Evolutionary conservation across 2,329 filamentous ascomycete genomes (phyloP).

Genomic region (Paraphoma sp.): DNA sequence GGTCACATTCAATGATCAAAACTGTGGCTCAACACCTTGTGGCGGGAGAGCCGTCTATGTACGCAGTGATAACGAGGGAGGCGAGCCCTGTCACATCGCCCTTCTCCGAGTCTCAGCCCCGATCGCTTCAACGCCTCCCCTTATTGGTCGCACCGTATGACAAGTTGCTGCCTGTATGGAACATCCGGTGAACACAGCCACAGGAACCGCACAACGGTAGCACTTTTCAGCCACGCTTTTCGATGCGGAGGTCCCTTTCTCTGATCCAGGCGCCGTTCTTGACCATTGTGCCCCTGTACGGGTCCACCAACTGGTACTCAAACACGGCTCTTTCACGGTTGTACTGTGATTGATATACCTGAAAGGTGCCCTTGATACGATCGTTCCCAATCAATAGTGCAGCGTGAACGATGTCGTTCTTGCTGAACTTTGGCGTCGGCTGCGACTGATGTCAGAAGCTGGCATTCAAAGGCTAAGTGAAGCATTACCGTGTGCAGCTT

Average conservation of each 20-base stretch:
- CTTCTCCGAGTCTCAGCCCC: constrained; percentile 20
- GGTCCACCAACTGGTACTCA: constrained; percentile 38
- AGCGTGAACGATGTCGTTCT: constrained; percentile 37
- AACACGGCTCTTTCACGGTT: constrained; percentile 20
- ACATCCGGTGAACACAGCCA: constrained; percentile 31
- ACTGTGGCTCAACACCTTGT: constrained; percentile 34
- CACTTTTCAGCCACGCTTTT: constrained; percentile 21
- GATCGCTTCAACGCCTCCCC: constrained; percentile 22
- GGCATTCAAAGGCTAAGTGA: background rate
- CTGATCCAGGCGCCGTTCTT: constrained; percentile 35
- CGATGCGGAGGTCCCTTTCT: constrained; percentile 25
- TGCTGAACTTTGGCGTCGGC: constrained; percentile 29
- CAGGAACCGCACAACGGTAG: constrained; percentile 8
- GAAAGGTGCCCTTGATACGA: constrained; percentile 30
- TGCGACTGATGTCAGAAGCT: constrained; percentile 14
- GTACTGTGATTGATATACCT: constrained; percentile 15
- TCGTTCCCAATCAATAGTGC: constrained; percentile 21
- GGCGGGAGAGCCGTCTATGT: constrained; percentile 35
- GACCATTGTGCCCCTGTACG: constrained; percentile 17
- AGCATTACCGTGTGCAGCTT: constrained; percentile 15
- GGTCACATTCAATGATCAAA: constrained; percentile 20
- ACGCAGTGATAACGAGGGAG: constrained; percentile 5
- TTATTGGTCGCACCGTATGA: constrained; percentile 23
- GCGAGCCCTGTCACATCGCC: constrained; percentile 1
- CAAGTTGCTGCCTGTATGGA: constrained; percentile 15